These are phyloP conservation scores for Suzukiozyma palmioleophila DNA, from an alignment of 1,139 yeast genomes.

Conservation along the genomic window DNA sequence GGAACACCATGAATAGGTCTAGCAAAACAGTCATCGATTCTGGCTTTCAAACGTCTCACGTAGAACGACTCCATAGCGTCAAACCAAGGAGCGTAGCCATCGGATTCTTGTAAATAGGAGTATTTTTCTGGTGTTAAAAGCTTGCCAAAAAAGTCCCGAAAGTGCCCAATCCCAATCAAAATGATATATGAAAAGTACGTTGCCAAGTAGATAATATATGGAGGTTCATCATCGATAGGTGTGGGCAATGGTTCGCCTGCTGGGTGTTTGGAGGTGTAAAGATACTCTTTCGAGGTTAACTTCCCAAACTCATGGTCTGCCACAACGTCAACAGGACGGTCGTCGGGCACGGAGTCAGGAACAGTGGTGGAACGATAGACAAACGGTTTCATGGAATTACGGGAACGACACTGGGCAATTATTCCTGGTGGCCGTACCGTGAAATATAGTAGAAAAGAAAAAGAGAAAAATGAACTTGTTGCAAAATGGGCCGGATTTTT, in stretches of 20 bases:
- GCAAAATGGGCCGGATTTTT: background rate
- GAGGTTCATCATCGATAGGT: conserved; percentile 81
- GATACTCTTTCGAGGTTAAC: conserved; percentile 52
- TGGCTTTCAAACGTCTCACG: conserved; percentile 82
- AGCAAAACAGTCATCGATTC: conserved; percentile 92
- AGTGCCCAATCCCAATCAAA: conserved; percentile 82
- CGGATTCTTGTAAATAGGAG: conserved; percentile 63
- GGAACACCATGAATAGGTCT: conserved; percentile 97
- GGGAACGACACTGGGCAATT: background rate
- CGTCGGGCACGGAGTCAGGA: conserved; percentile 49
- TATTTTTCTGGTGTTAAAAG: conserved; percentile 62
- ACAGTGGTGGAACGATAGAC: conserved; percentile 15
- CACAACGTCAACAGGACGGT: conserved; percentile 45
- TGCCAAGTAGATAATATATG: conserved; percentile 69
- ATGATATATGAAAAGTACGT: conserved; percentile 83
- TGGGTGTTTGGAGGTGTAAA: conserved; percentile 50
- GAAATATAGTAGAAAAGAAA: background rate
- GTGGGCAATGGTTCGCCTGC: conserved; percentile 52
- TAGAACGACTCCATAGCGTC: conserved; percentile 92
- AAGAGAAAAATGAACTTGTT: background rate
- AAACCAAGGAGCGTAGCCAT: conserved; percentile 96
- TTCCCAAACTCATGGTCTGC: conserved; percentile 65
- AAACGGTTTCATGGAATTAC: background rate
- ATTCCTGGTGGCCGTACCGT: background rate
- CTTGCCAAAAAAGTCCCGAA: conserved; percentile 84